Evolutionary conservation across 352 stramenopile genomes (phyloP).

Genomic region (Globisporangium irregulare): DNA sequence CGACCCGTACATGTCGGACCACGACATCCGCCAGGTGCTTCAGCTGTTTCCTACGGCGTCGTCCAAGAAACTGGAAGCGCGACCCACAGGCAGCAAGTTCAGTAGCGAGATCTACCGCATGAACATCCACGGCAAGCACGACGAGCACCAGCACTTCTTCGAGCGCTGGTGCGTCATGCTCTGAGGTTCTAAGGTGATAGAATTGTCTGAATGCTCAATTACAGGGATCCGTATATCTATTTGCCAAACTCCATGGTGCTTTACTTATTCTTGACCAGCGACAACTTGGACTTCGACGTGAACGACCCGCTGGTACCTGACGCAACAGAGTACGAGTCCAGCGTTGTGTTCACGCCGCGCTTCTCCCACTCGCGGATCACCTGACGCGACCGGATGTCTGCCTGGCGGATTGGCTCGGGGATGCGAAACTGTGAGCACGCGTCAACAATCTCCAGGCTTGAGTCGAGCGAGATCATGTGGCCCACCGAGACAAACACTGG

Average conservation of each 20-base stretch:
- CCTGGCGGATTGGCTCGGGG: conserved; percentile 84
- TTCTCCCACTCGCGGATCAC: conserved; percentile 72
- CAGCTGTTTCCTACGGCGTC: conserved; percentile 33
- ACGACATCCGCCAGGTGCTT: conserved; percentile 54
- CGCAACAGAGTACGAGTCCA: conserved; percentile 37
- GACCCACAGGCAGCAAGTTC: conserved; percentile 43
- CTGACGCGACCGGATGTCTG: conserved; percentile 74
- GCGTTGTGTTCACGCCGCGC: conserved; percentile 39
- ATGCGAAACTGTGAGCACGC: conserved; percentile 68
- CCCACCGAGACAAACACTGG: conserved; percentile 86
- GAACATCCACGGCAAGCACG: conserved; percentile 55
- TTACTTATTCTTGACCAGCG: conserved; percentile 4
- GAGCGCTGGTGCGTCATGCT: conserved; percentile 72
- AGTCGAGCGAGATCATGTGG: conserved; percentile 61
- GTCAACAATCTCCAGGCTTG: conserved; percentile 51
- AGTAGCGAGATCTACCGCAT: conserved; percentile 42
- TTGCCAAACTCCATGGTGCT: neutral
- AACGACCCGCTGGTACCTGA: neutral
- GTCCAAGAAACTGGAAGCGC: conserved; percentile 36
- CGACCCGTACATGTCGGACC: conserved; percentile 73
- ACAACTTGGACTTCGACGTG: neutral
- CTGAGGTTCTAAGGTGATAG: conserved; percentile 14
- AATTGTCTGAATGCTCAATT: neutral
- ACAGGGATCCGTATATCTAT: neutral
- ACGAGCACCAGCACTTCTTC: conserved; percentile 61